Conservation (phyloP, 345 rosid species). For the Eucalyptus curtisii region DNA sequence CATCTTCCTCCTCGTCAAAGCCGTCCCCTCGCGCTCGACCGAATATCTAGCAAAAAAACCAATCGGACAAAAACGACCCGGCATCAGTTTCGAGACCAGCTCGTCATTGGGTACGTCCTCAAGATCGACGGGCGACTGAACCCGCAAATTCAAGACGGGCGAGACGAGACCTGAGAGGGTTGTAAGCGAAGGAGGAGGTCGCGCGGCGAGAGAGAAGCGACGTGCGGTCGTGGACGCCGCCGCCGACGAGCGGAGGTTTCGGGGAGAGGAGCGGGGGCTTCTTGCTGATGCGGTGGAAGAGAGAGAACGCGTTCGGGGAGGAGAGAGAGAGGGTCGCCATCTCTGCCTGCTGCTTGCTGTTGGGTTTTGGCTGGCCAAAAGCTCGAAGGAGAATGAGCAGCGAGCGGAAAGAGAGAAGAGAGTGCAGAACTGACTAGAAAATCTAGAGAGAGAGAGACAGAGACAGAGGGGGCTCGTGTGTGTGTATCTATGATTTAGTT, state of each 20-base stretch:
- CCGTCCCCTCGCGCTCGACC: conserved; percentile 3
- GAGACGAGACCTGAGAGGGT: conserved; percentile 40
- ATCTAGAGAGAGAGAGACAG: background rate
- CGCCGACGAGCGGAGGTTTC: background rate
- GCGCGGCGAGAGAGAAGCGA: conserved; percentile 6
- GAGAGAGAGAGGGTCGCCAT: background rate
- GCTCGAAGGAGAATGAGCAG: background rate
- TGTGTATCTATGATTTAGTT: background rate
- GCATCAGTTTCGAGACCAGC: background rate
- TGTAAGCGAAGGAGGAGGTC: conserved; percentile 21
- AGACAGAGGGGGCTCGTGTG: too few relatives aligned
- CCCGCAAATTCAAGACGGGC: background rate
- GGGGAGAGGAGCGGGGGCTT: background rate
- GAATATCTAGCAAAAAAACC: conserved; percentile 16
- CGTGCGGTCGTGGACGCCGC: background rate
- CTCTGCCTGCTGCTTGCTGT: background rate
- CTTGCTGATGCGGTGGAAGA: background rate
- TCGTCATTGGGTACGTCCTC: background rate
- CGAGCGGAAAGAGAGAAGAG: background rate
- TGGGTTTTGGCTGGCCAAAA: background rate
- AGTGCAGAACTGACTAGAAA: background rate
- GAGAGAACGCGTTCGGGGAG: conserved; percentile 18
- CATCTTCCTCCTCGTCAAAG: conserved; percentile 10
- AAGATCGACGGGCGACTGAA: background rate
- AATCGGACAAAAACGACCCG: background rate